Base-by-base conservation (phyloP, 345 rosid genomes). In the Aethionema arabicum region DNA sequence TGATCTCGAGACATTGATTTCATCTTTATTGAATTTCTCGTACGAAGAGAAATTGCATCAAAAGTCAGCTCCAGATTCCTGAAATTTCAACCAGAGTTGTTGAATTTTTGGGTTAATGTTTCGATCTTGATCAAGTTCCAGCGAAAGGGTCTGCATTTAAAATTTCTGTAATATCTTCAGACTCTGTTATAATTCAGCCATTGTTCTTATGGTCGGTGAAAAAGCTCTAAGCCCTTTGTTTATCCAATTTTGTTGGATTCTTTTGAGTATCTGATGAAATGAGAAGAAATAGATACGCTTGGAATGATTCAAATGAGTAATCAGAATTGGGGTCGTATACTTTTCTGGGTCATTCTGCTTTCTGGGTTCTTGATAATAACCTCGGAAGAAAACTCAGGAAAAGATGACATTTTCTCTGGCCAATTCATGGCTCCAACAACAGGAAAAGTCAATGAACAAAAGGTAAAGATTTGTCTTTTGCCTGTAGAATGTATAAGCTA, bases 381-480 rank as follows among this genome's bases (percentile, higher is more conserved):
- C 33, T 81, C 69, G 56, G 79, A 73, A 58, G 44, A 76, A 31
- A 58, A 67, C 59, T 15, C 36, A 61, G 74, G 47, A 8, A 54
- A 67, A 66, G 83, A 88, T 66, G 83, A 79, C 69, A 66, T 43
- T 59, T 60, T 76, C 54, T 68, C 61, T 36, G 62, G 67, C 59
- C 78, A 72, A 58, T 64, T 83, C 69, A 61, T 73, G 29, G 75
- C 82, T 65, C 88, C 79, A 13, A 76, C 63, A 15, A 81, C 80
- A 13, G 75, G 85, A 57, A 65, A 76, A 82, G 72, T 73, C 55
- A 77, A 85, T 61, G 67, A 76, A 32, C 58, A 71, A 52, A 60
- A 59, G 88, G 99, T 93, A 82, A 77, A 53, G 63, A 33, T 40
- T 32, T 37, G 29, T 45, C 33, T 49, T 61, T 27, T 60, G 54